phyloP scores from a whole-genome alignment of 805 yeast species.

The Ogataea zsoltii region DNA sequence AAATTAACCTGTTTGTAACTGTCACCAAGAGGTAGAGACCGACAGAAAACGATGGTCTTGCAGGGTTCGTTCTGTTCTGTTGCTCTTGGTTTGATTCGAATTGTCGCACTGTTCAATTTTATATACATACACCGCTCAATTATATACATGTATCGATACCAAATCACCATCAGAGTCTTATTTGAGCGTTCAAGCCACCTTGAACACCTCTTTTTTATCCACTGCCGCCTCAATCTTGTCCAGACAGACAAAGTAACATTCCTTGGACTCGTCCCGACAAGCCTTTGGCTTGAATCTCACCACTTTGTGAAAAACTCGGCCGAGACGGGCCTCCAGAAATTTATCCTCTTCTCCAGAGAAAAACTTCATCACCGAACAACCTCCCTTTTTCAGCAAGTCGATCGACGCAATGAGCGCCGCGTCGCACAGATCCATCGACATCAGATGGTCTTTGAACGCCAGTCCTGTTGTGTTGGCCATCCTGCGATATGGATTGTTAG shows the following conservation, averaged over 20 bases:
- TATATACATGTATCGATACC: no score
- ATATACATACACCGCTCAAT: no score
- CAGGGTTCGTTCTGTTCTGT: no score
- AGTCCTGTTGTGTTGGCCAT: constrained; percentile 90
- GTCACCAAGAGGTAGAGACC: no score
- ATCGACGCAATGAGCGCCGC: constrained; percentile 82
- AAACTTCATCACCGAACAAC: constrained; percentile 78
- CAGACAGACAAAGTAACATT: constrained; percentile 76
- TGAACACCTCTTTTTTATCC: constrained; percentile 48
- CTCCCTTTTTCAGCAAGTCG: constrained; percentile 67
- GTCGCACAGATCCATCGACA: constrained; percentile 88
- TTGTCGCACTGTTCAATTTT: no score
- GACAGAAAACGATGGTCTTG: no score
- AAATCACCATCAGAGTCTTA: no score
- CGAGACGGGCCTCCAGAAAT: constrained; percentile 58
- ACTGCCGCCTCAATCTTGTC: constrained; percentile 41
- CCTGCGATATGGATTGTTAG: constrained; percentile 84
- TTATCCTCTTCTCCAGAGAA: constrained; percentile 81
- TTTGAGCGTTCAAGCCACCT: background rate
- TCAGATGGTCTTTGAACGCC: constrained; percentile 74
- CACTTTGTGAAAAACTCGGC: constrained; percentile 61
- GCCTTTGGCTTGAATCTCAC: constrained; percentile 77
- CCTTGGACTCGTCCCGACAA: constrained; percentile 76
- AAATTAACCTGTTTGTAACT: no score
- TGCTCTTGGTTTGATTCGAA: no score